Evolutionary conservation across 2,329 filamentous ascomycete species (phyloP).

Genomic region (Chrysosporium keratinophilum): DNA sequence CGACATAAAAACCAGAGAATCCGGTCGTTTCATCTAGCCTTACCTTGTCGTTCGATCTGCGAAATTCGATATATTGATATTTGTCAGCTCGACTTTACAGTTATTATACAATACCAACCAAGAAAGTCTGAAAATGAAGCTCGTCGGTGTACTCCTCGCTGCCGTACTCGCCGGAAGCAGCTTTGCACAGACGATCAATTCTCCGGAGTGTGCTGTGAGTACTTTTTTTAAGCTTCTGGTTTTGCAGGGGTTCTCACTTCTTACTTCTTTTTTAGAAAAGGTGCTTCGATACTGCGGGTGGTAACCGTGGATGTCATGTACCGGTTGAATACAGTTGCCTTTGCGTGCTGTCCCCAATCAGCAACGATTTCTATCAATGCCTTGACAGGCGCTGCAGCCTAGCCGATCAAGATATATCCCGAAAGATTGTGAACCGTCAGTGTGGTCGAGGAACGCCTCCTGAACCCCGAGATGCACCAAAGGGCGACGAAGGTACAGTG

Average conservation of each 20-base stretch:
- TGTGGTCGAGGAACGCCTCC: not conserved
- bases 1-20: not conserved
- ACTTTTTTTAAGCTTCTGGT: not conserved
- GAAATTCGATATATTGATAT: constrained; percentile 1
- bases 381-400: not conserved
- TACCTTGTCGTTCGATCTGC: not conserved
- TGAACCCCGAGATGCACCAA: not conserved
- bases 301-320: constrained; percentile 9
- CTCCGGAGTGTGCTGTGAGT: constrained; percentile 1
- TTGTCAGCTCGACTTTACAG: not conserved
- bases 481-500: constrained; percentile 3
- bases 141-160: not conserved
- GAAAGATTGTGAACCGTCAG: constrained; percentile 1
- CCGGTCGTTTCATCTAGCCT: not conserved
- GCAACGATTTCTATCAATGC: constrained; percentile 9
- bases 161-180: not conserved
- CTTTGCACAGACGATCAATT: not conserved
- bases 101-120: not conserved
- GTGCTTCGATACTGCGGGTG: constrained; percentile 6
- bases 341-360: constrained; percentile 3
- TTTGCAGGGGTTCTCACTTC: not conserved
- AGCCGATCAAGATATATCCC: not conserved
- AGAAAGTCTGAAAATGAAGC: constrained; percentile 1
- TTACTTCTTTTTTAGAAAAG: constrained; percentile 2
- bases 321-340: constrained; percentile 9